These are phyloP conservation scores for Fraxinus velutina DNA, from an alignment of 305 asterid genomes.

Conservation along the genomic window DNA sequence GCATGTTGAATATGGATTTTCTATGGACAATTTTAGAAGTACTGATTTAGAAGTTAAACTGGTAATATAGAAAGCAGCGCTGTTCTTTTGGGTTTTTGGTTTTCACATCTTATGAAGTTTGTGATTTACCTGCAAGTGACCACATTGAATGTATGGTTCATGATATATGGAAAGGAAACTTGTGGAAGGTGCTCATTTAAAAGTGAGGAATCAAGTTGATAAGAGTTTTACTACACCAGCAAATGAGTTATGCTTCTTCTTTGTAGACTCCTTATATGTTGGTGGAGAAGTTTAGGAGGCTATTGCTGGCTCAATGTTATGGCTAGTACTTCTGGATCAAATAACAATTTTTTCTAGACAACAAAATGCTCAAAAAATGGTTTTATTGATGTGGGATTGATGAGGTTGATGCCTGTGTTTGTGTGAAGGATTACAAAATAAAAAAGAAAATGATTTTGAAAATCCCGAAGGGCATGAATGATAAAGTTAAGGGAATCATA, in stretches of 20 bases:
- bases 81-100: not conserved
- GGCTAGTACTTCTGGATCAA: not conserved
- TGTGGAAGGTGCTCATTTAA: not conserved
- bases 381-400: not conserved
- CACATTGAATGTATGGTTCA: not conserved
- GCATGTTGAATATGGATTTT: not conserved
- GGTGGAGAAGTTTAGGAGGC: not conserved
- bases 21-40: not conserved
- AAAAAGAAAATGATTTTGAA: not conserved
- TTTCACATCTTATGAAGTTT: not conserved
- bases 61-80: not conserved
- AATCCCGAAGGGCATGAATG: not conserved
- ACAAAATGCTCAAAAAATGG: not conserved
- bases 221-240: not conserved
- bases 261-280: not conserved
- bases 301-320: not conserved
- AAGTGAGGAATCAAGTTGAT: not conserved
- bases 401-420: not conserved
- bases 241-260: not conserved
- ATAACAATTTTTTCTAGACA: not conserved
- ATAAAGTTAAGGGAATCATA: not conserved
- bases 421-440: not conserved
- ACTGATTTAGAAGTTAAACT: not conserved
- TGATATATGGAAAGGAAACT: not conserved
- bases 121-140: not conserved